phyloP scores from a whole-genome alignment of 2,329 filamentous ascomycete genomes.

The Penicillium sp. region DNA sequence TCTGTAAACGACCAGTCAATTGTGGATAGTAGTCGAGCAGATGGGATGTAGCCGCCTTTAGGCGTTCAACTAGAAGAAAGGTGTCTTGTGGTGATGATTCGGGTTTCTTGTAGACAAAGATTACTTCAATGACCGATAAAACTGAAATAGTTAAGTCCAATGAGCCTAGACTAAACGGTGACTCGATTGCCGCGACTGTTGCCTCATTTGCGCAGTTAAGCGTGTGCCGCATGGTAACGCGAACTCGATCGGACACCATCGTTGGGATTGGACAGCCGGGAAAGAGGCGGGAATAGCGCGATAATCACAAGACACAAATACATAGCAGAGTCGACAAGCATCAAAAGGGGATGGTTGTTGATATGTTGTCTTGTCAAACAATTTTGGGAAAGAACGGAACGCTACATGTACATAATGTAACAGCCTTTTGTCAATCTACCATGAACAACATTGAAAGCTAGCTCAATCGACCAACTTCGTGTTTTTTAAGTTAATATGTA shows the following conservation, averaged over 20 bases:
- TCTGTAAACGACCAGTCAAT: conserved; percentile 5
- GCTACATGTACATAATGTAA: no score
- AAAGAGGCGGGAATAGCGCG: background rate
- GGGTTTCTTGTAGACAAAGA: background rate
- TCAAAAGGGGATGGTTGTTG: no score
- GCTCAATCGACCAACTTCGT: no score
- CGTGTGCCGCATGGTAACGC: conserved; percentile 3
- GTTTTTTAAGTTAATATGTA: no score
- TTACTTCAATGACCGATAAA: background rate
- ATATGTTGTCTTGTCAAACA: background rate
- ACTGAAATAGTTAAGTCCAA: background rate
- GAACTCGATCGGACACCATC: conserved; percentile 1
- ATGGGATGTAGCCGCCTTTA: background rate
- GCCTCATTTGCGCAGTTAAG: conserved; percentile 5
- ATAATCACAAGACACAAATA: background rate
- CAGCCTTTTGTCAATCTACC: no score
- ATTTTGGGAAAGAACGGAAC: no score
- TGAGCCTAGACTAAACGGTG: background rate
- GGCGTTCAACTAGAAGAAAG: background rate
- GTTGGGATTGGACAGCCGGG: background rate
- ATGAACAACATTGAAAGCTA: no score
- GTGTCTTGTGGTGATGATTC: background rate
- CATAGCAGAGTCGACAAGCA: background rate
- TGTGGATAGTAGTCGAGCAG: conserved; percentile 8
- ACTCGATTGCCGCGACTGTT: background rate